Evolutionary conservation across 2,329 filamentous ascomycete species (phyloP), one percentile per base, ranked within the genome.

Genomic region (Verticillium isaacii): DNA sequence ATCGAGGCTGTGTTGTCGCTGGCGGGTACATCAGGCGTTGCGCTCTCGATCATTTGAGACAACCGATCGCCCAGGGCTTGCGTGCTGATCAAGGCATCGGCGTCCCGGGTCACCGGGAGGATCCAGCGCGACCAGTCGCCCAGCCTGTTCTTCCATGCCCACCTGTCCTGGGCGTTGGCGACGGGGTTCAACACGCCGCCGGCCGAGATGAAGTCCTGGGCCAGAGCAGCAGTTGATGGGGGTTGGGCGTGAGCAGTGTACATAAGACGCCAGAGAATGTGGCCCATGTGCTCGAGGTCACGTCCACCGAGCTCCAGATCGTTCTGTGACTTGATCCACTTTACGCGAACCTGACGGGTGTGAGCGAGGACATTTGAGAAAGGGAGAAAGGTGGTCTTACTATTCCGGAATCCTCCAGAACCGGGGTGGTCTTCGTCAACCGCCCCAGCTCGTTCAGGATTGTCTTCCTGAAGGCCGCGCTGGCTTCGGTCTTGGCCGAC

Each of bases 71-170:
- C 54, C 54, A 56, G 54, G 6, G 34, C 32, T 17, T 34, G 56
- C 19, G 25, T 57, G 19, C 36, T 39, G 56, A 34, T n/a, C 11
- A 58, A 29, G 9, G 36, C 19, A 15, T 29, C 23, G n/a, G 41
- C n/a, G 17, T 59, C 58, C 15, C 59, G 54, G 19, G 34, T 25
- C 9, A 57, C 25, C 3, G 59, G 59, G 5, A 57, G 36, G 32
- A 65, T 60, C 59, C 59, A 66, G 50, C 65, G 65, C 23, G 59
- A 61, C 62, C 62, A 65, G n/a, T 58, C 56, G 11, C 41, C 50
- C 2, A 65, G 55, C 32, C 60, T 60, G 32, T 65, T 50, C 34
- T 60, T 54, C 65, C 65, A 66, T 5, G 64, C 23, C 11, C 54
- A 56, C 29, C 54, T 15, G 15, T 56, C 54, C 17, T 56, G 25